phyloP scores from a whole-genome alignment of 1,139 yeast genomes.

The Blastobotrys apis region DNA sequence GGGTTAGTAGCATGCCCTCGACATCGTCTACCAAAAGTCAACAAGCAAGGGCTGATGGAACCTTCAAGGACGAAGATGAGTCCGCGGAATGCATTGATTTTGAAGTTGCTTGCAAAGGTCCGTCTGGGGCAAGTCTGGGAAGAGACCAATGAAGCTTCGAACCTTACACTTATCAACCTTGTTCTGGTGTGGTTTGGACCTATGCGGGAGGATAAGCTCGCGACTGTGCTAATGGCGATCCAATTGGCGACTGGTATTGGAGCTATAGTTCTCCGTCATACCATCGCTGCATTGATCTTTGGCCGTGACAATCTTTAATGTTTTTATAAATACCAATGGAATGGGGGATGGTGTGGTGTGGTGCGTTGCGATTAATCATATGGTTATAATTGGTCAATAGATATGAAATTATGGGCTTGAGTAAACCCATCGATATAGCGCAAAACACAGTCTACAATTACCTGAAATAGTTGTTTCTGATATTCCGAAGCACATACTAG shows the following conservation, averaged over 20 bases:
- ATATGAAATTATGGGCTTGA: no score
- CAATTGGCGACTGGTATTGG: conserved; percentile 64
- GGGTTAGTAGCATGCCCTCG: conserved; percentile 89
- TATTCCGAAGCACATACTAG: no score
- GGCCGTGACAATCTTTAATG: conserved; percentile 72
- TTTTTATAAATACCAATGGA: background rate
- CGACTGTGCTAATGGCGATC: conserved; percentile 51
- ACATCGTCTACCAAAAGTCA: conserved; percentile 81
- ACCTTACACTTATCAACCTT: conserved; percentile 82
- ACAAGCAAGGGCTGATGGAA: conserved; percentile 67
- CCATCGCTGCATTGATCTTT: conserved; percentile 79
- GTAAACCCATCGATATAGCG: no score
- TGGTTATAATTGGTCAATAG: no score
- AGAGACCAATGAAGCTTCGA: conserved; percentile 50
- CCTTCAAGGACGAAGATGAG: conserved; percentile 55
- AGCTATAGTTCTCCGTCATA: conserved; percentile 73
- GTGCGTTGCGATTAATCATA: no score
- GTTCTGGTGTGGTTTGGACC: conserved; percentile 86
- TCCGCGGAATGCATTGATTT: conserved; percentile 20
- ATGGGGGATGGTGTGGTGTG: background rate
- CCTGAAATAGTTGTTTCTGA: no score
- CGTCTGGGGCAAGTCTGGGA: conserved; percentile 50
- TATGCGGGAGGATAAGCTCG: conserved; percentile 72
- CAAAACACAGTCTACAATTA: no score
- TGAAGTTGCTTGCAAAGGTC: conserved; percentile 40